Base-by-base conservation (phyloP, 495 filamentous ascomycete genomes). In the Xylaria nigripes region DNA sequence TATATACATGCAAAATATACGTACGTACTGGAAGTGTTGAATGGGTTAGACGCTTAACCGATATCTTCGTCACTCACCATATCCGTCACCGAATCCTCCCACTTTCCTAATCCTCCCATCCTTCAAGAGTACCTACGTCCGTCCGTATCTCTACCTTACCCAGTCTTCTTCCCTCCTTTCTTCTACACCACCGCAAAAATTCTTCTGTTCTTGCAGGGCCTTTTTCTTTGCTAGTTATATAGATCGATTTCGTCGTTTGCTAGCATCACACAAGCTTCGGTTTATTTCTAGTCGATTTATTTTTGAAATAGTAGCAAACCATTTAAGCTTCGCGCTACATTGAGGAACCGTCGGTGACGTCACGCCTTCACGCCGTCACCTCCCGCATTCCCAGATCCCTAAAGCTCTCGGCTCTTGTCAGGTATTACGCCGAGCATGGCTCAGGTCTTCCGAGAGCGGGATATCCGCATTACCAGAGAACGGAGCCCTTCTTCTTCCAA, bases 361-460 rank as follows among this genome's bases (percentile, higher is more conserved):
- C 53, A 55, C 53, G 40, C 42, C 45, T 15, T 38, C 38, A 40
- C 36, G 15, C n/a, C 36, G 23, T 24, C 32, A 16, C 29, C 32
- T 10, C 23, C 30, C 53, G 53, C 46, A 36, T 25, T 48, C 46
- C 18, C n/a, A 44, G 25, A 18, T 21, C 16, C 29, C 25, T 15
- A 7, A n/a, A n/a, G n/a, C n/a, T n/a, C n/a, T 23, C 45, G 24
- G 30, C 25, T 21, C 4, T 44, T 45, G 51, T 16, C n/a, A 2
- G 38, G 36, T 45, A 18, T 32, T 30, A 34, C 45, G 45, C 64
- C 54, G 48, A 61, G 55, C 41, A 76, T 77, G 74, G 65, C 72
- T 51, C 70, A 75, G 58, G 63, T 73, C 51, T 76, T 75, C 66
- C 71, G 72, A 45, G 72, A 75, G 63, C 61, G 71, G 64, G 70